phyloP scores from a whole-genome alignment of 2,329 filamentous ascomycete genomes.

The Epichloe coenophiala region DNA sequence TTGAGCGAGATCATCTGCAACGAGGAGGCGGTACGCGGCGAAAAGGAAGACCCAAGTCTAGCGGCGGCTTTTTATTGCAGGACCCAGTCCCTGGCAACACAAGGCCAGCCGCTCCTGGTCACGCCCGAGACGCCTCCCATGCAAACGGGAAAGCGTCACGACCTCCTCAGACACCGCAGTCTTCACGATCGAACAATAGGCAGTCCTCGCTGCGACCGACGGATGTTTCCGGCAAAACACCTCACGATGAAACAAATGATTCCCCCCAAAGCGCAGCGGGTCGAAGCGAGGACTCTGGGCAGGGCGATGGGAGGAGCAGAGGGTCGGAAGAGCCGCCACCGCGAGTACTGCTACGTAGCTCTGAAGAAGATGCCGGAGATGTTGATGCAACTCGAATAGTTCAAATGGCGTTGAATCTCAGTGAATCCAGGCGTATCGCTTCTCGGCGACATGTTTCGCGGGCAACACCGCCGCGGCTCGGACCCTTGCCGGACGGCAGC shows the following conservation, averaged over 20 bases:
- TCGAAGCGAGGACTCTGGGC: not conserved
- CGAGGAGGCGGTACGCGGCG: constrained; percentile 16
- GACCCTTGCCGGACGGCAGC: constrained; percentile 38
- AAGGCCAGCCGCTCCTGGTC: constrained; percentile 18
- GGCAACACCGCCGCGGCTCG: constrained; percentile 35
- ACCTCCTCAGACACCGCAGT: not conserved
- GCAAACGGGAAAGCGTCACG: constrained; percentile 10
- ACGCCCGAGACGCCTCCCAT: constrained; percentile 12
- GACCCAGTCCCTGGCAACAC: constrained; percentile 25
- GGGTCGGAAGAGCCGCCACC: not conserved
- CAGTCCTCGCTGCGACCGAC: not conserved
- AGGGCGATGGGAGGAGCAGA: not conserved
- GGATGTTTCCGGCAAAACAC: not conserved
- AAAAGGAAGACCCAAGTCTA: constrained; percentile 29
- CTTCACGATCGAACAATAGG: not conserved
- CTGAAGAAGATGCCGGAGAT: constrained; percentile 30
- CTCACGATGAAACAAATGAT: not conserved
- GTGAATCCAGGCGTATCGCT: constrained; percentile 60
- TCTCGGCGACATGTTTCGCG: constrained; percentile 42
- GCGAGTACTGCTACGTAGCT: not conserved
- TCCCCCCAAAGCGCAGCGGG: not conserved
- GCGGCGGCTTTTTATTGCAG: constrained; percentile 40
- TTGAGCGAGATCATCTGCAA: constrained; percentile 1
- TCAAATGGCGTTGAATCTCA: constrained; percentile 79
- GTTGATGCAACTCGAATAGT: constrained; percentile 82